Evolutionary conservation across 768 basidiomycete genomes (phyloP).

Genomic region (Amanita pseudoporphyria): DNA sequence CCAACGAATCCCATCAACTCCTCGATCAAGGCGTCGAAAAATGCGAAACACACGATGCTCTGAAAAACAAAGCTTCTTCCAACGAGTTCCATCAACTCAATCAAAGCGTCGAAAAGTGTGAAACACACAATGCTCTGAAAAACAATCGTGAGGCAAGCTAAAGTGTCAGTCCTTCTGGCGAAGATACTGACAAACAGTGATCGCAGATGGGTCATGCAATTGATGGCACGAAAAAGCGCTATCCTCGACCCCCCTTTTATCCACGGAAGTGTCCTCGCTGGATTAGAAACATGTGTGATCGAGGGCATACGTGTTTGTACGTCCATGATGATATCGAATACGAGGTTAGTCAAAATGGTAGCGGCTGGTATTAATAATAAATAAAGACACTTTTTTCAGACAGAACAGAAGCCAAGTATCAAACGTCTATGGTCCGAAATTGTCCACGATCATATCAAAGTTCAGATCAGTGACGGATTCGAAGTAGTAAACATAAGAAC

Average conservation of each 20-base stretch:
- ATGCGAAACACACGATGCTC: background rate
- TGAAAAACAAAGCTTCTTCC: background rate
- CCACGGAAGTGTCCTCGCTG: slow-evolving; percentile 18
- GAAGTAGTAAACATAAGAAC: slow-evolving; percentile 46
- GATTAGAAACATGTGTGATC: slow-evolving; percentile 18
- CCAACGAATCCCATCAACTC: background rate
- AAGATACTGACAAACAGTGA: background rate
- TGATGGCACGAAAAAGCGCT: background rate
- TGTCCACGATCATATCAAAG: slow-evolving; percentile 45
- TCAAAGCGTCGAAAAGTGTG: background rate
- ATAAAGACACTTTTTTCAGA: background rate
- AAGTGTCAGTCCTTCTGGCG: background rate
- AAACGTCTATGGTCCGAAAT: slow-evolving; percentile 13
- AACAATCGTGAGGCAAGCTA: background rate
- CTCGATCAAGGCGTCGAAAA: background rate
- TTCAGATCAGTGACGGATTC: slow-evolving; percentile 53
- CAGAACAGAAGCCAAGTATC: background rate
- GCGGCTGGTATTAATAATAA: too few species aligned
- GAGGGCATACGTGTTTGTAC: slow-evolving; percentile 19
- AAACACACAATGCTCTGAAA: background rate
- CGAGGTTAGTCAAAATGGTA: slow-evolving; percentile 19
- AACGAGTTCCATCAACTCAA: background rate
- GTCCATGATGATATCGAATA: slow-evolving; percentile 25
- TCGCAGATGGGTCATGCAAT: background rate
- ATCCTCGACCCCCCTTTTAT: background rate